Conservation (phyloP, 2,329 filamentous ascomycete species). For the Penicillium olsonii region DNA sequence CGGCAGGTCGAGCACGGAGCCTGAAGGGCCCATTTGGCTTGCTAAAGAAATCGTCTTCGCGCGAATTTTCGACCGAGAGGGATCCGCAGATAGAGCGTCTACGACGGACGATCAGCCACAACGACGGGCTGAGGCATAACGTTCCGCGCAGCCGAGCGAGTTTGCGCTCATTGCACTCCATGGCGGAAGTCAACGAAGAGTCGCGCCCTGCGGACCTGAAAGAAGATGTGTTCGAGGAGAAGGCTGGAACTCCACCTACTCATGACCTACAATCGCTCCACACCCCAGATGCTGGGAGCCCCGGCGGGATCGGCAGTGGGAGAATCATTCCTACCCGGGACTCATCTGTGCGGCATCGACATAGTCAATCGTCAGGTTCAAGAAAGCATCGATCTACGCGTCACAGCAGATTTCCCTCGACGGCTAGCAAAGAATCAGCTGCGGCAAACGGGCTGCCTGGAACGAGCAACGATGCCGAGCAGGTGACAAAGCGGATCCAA, state of each 20-base stretch:
- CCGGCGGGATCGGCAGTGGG: constrained; percentile 46
- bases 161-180: constrained; percentile 43
- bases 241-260: constrained; percentile 24
- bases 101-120: constrained; percentile 36
- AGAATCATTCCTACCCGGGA: constrained; percentile 66
- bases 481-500: constrained; percentile 59
- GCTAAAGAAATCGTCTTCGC: constrained; percentile 36
- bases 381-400: constrained; percentile 56
- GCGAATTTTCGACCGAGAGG: constrained; percentile 40
- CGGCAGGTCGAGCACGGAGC: constrained; percentile 37
- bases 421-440: constrained; percentile 42
- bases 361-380: constrained; percentile 52
- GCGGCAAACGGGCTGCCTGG: constrained; percentile 42
- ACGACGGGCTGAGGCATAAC: constrained; percentile 36
- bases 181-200: constrained; percentile 47
- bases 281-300: constrained; percentile 31
- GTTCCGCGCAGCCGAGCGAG: constrained; percentile 40
- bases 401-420: constrained; percentile 42
- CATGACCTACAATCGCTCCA: constrained; percentile 40
- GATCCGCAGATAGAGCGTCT: constrained; percentile 36
- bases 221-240: constrained; percentile 21
- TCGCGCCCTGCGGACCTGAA: constrained; percentile 21
- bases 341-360: constrained; percentile 62
- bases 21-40: constrained; percentile 37
- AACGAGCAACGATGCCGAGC: constrained; percentile 50